Evolutionary conservation across 116 monocot genomes (phyloP).

Genomic region (Zostera marina): DNA sequence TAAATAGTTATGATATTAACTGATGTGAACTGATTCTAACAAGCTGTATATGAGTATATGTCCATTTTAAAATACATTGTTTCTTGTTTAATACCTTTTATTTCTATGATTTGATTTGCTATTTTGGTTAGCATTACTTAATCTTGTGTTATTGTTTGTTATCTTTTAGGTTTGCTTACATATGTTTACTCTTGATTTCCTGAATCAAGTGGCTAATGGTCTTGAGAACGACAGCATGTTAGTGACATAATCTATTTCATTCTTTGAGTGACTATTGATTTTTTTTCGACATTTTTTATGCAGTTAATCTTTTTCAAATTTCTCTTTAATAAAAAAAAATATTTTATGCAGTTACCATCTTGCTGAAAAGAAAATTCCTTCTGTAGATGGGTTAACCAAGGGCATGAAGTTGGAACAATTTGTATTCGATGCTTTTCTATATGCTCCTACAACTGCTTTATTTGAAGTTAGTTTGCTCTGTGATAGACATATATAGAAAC

Average conservation of each 20-base stretch:
- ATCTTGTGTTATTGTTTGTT: conserved; percentile 2
- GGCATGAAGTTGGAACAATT: conserved; percentile 95
- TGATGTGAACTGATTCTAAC: too few species aligned
- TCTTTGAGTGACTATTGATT: not conserved
- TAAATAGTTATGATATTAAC: too few species aligned
- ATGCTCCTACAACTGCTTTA: conserved; percentile 74
- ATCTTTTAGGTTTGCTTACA: conserved; percentile 71
- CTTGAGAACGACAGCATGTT: conserved; percentile 97
- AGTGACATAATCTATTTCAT: conserved; percentile 10
- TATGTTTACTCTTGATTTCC: conserved; percentile 91
- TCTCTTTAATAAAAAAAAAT: not conserved
- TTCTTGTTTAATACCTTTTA: too few species aligned
- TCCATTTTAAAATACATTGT: too few species aligned
- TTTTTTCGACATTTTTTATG: not conserved
- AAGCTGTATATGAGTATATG: too few species aligned
- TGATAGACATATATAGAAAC: not conserved
- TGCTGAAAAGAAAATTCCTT: conserved; percentile 96
- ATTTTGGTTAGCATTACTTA: too few species aligned
- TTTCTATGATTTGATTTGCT: too few species aligned
- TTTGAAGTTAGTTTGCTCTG: conserved; percentile 44
- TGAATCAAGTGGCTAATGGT: conserved; percentile 89
- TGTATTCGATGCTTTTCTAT: conserved; percentile 86
- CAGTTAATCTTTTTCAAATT: too few species aligned
- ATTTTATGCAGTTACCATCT: conserved; percentile 64
- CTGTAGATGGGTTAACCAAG: conserved; percentile 52